A percentile compares a stretch with the other conserved stretches of the same genome.
Conservation (phyloP, 768 basidiomycete species). For the Mycena alexandri region DNA sequence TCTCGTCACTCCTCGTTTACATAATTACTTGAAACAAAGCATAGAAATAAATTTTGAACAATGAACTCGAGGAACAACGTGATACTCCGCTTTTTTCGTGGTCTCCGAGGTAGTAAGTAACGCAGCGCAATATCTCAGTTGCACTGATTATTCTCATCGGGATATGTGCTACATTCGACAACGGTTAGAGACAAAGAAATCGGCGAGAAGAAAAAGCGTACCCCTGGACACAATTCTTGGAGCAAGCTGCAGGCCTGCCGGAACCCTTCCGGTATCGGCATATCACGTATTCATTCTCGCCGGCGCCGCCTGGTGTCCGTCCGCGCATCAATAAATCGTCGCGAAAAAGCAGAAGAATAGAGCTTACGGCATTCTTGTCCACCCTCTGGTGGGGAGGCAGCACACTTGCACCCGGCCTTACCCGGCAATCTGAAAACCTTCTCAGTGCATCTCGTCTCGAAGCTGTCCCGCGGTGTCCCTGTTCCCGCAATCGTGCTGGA, state of each 20-base stretch:
- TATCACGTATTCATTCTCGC: background rate
- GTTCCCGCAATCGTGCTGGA: constrained; percentile 9
- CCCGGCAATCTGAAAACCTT: constrained; percentile 10
- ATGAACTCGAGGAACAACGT: no score
- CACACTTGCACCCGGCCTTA: constrained; percentile 18
- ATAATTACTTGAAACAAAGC: no score
- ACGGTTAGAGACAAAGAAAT: no score
- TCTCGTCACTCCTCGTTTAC: no score
- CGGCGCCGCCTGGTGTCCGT: background rate
- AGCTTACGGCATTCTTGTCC: constrained; percentile 9
- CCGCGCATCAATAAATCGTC: no score
- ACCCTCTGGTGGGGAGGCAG: background rate
- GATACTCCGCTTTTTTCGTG: no score
- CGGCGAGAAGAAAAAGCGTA: background rate
- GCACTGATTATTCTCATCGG: no score
- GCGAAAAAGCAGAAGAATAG: background rate
- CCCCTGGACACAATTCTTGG: constrained; percentile 1
- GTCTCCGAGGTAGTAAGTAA: no score
- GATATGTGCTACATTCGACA: no score
- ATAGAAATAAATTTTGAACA: no score
- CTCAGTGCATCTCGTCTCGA: background rate
- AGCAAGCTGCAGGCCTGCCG: background rate
- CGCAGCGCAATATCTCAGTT: no score
- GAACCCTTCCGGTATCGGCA: constrained; percentile 11
- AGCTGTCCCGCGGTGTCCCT: background rate